phyloP scores from a whole-genome alignment of 345 rosid genomes.

The Bruguiera parviflora region DNA sequence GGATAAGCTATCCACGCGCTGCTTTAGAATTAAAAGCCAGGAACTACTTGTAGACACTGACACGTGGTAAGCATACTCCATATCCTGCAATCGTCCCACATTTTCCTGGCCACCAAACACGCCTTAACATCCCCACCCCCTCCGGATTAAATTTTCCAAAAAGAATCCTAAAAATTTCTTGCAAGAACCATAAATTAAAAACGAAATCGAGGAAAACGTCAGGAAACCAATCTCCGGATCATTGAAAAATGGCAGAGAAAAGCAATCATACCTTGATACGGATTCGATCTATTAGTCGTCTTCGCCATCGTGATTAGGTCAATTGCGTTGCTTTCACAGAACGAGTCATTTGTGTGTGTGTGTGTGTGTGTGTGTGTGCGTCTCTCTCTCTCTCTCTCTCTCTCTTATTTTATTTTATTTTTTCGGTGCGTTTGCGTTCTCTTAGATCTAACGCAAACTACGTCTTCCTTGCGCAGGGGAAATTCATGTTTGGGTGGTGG shows the following conservation, averaged over 20 bases:
- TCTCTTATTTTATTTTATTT: too few species aligned
- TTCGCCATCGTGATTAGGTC: too few species aligned
- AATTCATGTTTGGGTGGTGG: slow-evolving; percentile 2
- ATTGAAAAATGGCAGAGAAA: background rate
- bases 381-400: too few species aligned
- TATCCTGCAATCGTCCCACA: background rate
- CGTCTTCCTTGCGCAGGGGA: slow-evolving; percentile 13
- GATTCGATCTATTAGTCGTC: background rate
- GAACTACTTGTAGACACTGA: background rate
- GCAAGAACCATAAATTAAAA: background rate
- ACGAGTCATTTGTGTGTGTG: background rate
- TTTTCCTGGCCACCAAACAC: background rate
- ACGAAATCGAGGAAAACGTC: background rate
- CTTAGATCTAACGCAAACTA: slow-evolving; percentile 37
- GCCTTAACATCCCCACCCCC: too few species aligned
- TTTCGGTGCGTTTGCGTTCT: background rate
- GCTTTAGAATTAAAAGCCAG: too few species aligned
- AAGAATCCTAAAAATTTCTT: background rate
- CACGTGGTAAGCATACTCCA: background rate
- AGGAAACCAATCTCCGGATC: background rate
- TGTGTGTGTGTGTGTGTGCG: too few species aligned
- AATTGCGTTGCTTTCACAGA: too few species aligned
- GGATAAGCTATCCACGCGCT: background rate
- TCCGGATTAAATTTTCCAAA: too few species aligned
- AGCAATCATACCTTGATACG: background rate